Conservation (phyloP, 805 yeast genomes). For the Saccharomyces paradoxus region DNA sequence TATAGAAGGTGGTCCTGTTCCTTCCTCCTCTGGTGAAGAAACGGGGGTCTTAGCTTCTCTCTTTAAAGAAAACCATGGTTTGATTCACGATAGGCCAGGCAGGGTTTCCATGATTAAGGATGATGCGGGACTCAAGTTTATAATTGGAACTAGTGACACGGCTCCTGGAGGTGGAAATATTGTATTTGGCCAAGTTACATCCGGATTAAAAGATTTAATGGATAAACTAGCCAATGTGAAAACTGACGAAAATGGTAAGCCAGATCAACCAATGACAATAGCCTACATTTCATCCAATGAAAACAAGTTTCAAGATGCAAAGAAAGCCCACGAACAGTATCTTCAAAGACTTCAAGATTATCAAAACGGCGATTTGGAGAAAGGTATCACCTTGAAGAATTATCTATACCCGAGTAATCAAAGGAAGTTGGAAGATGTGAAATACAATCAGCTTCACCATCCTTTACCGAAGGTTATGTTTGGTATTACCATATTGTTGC, state of each 20-base stretch:
- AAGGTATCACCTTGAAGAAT: slow-evolving; percentile 17
- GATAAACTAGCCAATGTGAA: slow-evolving; percentile 50
- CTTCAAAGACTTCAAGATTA: slow-evolving; percentile 17
- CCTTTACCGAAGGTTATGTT: slow-evolving; percentile 14
- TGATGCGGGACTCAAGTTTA: slow-evolving; percentile 60
- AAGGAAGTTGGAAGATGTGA: slow-evolving; percentile 12
- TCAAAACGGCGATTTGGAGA: slow-evolving; percentile 21
- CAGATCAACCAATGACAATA: slow-evolving; percentile 35
- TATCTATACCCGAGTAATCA: slow-evolving; percentile 7
- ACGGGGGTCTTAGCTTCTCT: slow-evolving; percentile 33
- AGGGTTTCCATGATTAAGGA: slow-evolving; percentile 65
- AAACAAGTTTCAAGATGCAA: slow-evolving; percentile 14
- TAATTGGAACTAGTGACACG: slow-evolving; percentile 54
- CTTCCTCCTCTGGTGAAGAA: slow-evolving; percentile 63
- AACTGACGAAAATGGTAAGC: slow-evolving; percentile 26
- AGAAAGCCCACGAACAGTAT: slow-evolving; percentile 18
- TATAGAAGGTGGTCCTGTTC: slow-evolving; percentile 86
- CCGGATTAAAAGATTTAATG: slow-evolving; percentile 54
- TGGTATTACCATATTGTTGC: slow-evolving; percentile 10
- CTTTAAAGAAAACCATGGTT: slow-evolving; percentile 75
- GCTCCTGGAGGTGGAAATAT: slow-evolving; percentile 53
- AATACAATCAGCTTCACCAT: slow-evolving; percentile 14
- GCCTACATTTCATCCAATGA: slow-evolving; percentile 28
- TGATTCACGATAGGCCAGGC: slow-evolving; percentile 63
- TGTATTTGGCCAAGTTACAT: slow-evolving; percentile 69